phyloP scores from a whole-genome alignment of 805 yeast genomes.

The Sugiyamaella valdiviana region DNA sequence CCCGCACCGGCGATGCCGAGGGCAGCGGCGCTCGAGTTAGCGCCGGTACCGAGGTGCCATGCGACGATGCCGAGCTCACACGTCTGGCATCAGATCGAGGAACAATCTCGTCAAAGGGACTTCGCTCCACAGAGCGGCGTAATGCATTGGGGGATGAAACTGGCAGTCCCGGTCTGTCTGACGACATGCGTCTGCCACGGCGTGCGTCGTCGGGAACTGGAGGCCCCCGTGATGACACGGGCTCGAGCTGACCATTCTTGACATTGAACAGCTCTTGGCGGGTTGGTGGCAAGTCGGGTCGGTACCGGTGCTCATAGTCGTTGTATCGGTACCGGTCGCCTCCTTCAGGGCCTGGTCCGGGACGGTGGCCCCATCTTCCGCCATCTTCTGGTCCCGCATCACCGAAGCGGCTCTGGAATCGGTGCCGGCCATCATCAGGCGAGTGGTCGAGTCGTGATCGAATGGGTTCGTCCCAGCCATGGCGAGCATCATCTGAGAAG shows the following conservation, averaged over 20 bases:
- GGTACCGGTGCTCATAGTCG: slow-evolving; percentile 21
- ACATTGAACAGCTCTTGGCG: slow-evolving; percentile 25
- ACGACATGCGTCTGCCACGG: neutral
- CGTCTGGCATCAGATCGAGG: neutral
- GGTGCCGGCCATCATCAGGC: neutral
- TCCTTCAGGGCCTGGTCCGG: neutral
- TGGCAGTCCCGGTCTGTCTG: neutral
- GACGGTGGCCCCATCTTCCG: slow-evolving; percentile 9
- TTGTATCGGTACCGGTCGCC: slow-evolving; percentile 20
- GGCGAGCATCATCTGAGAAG: neutral
- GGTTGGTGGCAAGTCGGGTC: slow-evolving; percentile 19
- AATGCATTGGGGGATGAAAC: neutral
- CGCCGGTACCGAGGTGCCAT: too few relatives aligned
- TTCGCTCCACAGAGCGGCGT: neutral
- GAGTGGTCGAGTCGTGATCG: neutral
- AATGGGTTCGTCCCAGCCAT: neutral
- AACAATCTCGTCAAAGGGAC: neutral
- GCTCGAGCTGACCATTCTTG: slow-evolving; percentile 21
- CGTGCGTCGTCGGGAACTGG: neutral
- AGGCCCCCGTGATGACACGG: slow-evolving; percentile 7
- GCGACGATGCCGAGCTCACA: neutral
- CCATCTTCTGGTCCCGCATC: slow-evolving; percentile 2
- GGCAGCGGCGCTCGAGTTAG: too few relatives aligned
- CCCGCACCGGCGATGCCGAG: too few relatives aligned
- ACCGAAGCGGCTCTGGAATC: neutral